Evolutionary conservation across 305 asterid species (phyloP).

Genomic region (Solanum hybrid): DNA sequence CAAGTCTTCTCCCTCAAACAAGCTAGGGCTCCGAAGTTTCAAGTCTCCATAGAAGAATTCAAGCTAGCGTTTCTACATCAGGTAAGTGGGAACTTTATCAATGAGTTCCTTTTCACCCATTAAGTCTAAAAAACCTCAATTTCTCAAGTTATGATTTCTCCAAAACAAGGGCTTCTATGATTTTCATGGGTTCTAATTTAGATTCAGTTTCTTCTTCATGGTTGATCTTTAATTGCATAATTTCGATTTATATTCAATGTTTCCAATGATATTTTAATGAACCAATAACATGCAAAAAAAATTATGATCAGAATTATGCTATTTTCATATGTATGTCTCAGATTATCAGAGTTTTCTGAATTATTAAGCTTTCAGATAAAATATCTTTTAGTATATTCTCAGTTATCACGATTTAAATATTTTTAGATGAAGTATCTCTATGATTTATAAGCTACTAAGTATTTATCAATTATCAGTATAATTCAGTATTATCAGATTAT

Average conservation of each 20-base stretch:
- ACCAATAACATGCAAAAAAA: neutral
- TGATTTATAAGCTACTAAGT: neutral
- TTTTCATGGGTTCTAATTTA: neutral
- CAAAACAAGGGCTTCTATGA: neutral
- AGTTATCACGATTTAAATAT: neutral
- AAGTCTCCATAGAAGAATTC: neutral
- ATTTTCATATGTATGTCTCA: neutral
- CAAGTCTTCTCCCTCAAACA: neutral
- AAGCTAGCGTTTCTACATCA: neutral
- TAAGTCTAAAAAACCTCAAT: neutral
- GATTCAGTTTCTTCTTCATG: neutral
- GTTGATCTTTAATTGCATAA: neutral
- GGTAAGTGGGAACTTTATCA: neutral
- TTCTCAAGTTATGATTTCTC: neutral
- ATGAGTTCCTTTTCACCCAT: neutral
- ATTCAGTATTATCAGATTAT: too few relatives aligned
- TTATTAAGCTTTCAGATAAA: neutral
- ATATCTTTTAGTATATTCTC: neutral
- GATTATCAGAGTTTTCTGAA: neutral
- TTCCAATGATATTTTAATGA: neutral
- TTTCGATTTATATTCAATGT: neutral
- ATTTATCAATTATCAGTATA: neutral
- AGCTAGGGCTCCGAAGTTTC: neutral
- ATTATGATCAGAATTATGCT: neutral
- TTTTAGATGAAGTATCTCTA: neutral